phyloP scores from a whole-genome alignment of 2,329 filamentous ascomycete species.

The Byssochlamys sp. region DNA sequence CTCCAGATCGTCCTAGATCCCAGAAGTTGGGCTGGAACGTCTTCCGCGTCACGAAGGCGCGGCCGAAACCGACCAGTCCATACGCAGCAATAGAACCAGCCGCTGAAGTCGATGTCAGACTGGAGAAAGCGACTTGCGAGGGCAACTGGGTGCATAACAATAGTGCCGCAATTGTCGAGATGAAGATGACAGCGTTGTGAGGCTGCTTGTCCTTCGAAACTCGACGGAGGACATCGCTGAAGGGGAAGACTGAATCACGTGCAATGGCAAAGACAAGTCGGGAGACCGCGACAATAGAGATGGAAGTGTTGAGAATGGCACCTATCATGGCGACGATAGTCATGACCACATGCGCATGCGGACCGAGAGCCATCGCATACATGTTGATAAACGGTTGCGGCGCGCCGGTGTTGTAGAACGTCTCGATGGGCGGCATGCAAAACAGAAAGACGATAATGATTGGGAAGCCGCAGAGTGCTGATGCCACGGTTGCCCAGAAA shows the following conservation, averaged over 20 bases:
- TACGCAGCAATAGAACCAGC: slow-evolving; percentile 39
- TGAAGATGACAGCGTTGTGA: slow-evolving; percentile 45
- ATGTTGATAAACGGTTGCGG: slow-evolving; percentile 17
- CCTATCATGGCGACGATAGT: slow-evolving; percentile 9
- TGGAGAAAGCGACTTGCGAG: slow-evolving; percentile 39
- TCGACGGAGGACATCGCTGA: slow-evolving; percentile 42
- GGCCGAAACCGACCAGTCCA: slow-evolving; percentile 35
- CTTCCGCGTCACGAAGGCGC: slow-evolving; percentile 35
- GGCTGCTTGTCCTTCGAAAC: slow-evolving; percentile 45
- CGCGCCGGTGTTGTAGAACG: slow-evolving; percentile 18
- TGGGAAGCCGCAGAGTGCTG: slow-evolving; percentile 19
- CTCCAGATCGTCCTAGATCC: slow-evolving; percentile 34
- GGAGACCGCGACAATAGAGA: slow-evolving; percentile 45
- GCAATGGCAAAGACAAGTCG: slow-evolving; percentile 50
- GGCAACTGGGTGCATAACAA: slow-evolving; percentile 48
- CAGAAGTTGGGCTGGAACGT: slow-evolving; percentile 36
- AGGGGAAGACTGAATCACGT: slow-evolving; percentile 48
- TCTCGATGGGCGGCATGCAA: slow-evolving; percentile 22
- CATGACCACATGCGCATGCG: slow-evolving; percentile 8
- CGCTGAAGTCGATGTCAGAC: slow-evolving; percentile 38
- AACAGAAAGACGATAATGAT: slow-evolving; percentile 22
- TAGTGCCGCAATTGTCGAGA: slow-evolving; percentile 41
- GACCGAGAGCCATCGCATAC: slow-evolving; percentile 8
- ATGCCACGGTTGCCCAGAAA: slow-evolving; percentile 21
- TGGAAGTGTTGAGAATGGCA: slow-evolving; percentile 38